Conservation (phyloP, 1,139 yeast genomes). For the Sugiyamaella neomexicana region DNA sequence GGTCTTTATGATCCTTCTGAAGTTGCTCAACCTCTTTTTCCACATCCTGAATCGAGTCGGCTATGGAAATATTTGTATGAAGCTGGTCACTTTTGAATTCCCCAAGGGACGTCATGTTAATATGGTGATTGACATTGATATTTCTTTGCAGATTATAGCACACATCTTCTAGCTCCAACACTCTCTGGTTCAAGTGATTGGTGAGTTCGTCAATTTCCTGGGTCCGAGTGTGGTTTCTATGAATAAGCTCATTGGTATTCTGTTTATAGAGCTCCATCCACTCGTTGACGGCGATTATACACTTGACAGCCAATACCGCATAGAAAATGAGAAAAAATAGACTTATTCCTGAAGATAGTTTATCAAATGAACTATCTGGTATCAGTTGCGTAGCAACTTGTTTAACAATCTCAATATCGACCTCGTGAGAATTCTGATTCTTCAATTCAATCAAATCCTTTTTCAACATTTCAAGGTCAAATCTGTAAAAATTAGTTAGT, state of each 20-base stretch:
- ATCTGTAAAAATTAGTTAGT: not conserved
- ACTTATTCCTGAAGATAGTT: not conserved
- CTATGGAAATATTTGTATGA: conserved; percentile 6
- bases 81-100: conserved; percentile 7
- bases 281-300: not conserved
- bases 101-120: not conserved
- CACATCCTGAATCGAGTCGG: conserved; percentile 5
- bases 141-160: not conserved
- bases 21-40: not conserved
- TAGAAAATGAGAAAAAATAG: not conserved
- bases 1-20: not conserved
- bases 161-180: not conserved
- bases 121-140: not conserved
- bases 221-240: not conserved
- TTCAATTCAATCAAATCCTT: not conserved
- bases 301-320: not conserved
- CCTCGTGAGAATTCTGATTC: not conserved
- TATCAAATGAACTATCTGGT: not conserved
- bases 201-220: not conserved
- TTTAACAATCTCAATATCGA: conserved; percentile 3
- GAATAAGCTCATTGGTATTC: not conserved
- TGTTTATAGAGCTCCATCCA: not conserved
- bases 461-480: not conserved
- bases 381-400: not conserved
- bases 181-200: not conserved